Evolutionary conservation across 2,329 filamentous ascomycete genomes (phyloP).

Genomic region (Emericellopsis atlantica): DNA sequence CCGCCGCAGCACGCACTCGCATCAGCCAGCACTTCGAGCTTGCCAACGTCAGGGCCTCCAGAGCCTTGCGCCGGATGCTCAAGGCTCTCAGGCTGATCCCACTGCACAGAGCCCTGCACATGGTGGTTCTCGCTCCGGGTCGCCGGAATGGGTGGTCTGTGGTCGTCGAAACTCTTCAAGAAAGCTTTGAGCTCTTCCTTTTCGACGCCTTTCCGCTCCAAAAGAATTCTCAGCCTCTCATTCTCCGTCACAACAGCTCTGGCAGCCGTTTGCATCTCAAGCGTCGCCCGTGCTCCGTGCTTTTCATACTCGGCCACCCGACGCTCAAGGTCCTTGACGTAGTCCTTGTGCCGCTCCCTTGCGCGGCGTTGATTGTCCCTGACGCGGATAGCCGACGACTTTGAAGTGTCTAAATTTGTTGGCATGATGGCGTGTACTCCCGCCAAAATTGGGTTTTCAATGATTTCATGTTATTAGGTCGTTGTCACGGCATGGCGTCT

Average conservation of each 20-base stretch:
- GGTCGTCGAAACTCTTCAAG: background rate
- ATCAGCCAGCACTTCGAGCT: constrained; percentile 23
- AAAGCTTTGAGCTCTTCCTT: background rate
- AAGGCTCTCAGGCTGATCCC: background rate
- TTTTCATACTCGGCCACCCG: constrained; percentile 33
- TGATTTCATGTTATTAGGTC: no score
- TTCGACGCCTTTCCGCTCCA: background rate
- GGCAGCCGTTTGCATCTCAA: constrained; percentile 41
- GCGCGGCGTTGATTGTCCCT: constrained; percentile 41
- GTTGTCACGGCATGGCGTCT: no score
- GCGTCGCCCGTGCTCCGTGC: constrained; percentile 32
- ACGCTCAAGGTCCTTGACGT: constrained; percentile 32
- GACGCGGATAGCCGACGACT: background rate
- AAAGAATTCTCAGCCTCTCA: background rate
- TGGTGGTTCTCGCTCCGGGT: no score
- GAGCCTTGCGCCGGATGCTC: constrained; percentile 6
- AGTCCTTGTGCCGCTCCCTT: constrained; percentile 36
- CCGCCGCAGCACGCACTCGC: constrained; percentile 16
- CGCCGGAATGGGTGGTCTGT: background rate
- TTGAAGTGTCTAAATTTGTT: background rate
- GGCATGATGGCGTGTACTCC: no score
- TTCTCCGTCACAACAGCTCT: constrained; percentile 10
- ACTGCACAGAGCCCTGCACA: no score
- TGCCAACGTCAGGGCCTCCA: constrained; percentile 2
- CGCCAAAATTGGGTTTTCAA: no score